Evolutionary conservation across 1,284 basidiomycete genomes (phyloP).

Genomic region (Pseudozyma tsukubaensis): DNA sequence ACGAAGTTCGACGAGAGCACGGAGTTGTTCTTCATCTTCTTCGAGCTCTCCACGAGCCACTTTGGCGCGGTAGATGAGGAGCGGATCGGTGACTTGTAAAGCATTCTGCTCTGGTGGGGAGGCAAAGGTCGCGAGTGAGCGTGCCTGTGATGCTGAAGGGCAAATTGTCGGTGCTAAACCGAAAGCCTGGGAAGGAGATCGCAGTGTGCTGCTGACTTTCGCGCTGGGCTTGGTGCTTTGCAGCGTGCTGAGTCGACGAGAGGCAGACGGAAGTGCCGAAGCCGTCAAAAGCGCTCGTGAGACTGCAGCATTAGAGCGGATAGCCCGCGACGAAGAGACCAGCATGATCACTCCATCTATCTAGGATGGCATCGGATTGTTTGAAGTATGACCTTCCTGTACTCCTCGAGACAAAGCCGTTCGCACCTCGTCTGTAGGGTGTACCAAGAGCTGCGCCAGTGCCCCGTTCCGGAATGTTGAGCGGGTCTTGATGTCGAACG

Average conservation of each 20-base stretch:
- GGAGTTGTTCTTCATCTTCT: constrained; percentile 77
- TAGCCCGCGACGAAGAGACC: constrained; percentile 16
- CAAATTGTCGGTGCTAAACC: too few relatives aligned
- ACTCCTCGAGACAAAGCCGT: neutral
- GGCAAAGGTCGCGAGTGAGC: constrained; percentile 11
- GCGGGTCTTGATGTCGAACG: too few relatives aligned
- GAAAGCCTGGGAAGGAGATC: too few relatives aligned
- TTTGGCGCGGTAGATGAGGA: constrained; percentile 60
- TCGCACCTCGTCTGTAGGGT: neutral
- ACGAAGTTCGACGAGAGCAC: constrained; percentile 75
- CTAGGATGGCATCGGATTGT: neutral
- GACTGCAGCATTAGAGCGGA: constrained; percentile 8
- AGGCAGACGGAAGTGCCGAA: neutral
- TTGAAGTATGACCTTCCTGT: neutral
- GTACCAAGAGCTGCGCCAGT: neutral
- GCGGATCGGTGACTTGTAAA: constrained; percentile 57
- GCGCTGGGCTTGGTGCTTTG: neutral
- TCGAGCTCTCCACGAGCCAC: constrained; percentile 73
- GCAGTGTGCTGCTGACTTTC: too few relatives aligned
- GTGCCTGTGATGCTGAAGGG: constrained; percentile 4
- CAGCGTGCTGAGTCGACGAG: constrained; percentile 7
- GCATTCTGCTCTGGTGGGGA: constrained; percentile 19
- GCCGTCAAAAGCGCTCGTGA: constrained; percentile 3
- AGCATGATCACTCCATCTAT: constrained; percentile 23
- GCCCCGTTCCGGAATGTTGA: too few relatives aligned